Conservation (phyloP, 768 basidiomycete species). For the Kockovaella imperatae region DNA sequence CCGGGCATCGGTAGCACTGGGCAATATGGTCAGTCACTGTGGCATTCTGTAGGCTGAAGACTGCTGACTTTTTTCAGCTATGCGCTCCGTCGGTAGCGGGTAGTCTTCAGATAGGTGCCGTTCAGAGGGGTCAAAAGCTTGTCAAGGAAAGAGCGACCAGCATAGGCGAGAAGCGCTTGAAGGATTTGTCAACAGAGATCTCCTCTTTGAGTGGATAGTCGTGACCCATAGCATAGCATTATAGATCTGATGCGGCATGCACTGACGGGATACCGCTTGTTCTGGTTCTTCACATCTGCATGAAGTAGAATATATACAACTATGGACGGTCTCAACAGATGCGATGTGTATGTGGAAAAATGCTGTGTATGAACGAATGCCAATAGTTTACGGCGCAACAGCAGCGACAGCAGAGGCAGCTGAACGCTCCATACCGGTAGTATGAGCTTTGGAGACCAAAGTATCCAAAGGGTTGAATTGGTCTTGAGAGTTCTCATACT, state of each 20-base stretch:
- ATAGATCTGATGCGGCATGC: too few relatives aligned
- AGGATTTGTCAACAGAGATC: slow-evolving; percentile 33
- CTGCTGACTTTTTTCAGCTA: background rate
- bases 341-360: background rate
- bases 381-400: too few relatives aligned
- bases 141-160: slow-evolving; percentile 17
- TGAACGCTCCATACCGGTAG: slow-evolving; percentile 38
- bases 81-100: slow-evolving; percentile 17
- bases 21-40: slow-evolving; percentile 32
- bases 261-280: too few relatives aligned
- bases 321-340: background rate
- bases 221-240: background rate
- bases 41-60: background rate
- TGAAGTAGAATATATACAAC: too few relatives aligned
- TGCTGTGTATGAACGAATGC: too few relatives aligned
- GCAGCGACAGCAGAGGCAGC: slow-evolving; percentile 27
- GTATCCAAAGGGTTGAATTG: slow-evolving; percentile 39
- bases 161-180: slow-evolving; percentile 34
- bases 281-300: too few relatives aligned
- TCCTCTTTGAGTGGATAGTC: slow-evolving; percentile 17
- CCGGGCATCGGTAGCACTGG: slow-evolving; percentile 36
- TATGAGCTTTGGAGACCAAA: slow-evolving; percentile 14
- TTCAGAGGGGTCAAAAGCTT: slow-evolving; percentile 22
- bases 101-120: slow-evolving; percentile 24
- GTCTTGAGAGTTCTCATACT: slow-evolving; percentile 39